Evolutionary conservation across 2,329 filamentous ascomycete genomes (phyloP), one percentile per base, ranked within the genome.

Genomic region (Metarhizium album): DNA sequence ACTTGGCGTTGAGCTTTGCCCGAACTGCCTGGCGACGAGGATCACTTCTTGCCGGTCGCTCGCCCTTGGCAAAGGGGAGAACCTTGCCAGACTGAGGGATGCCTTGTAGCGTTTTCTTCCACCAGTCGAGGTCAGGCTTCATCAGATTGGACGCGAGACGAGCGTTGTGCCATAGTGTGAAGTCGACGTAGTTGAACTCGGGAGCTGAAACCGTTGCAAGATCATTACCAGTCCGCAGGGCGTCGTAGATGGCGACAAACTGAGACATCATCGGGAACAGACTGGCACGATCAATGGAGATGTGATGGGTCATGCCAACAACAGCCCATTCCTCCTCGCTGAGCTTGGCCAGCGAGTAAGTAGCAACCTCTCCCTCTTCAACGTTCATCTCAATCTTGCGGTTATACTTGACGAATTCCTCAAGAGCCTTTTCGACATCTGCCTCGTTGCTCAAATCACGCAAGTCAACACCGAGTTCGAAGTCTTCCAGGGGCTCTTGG

Each of bases 161-260:
- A 14, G 57, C 57, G 31, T 60, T 59, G 55, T 60, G 59, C 59
- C 59, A 60, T 7, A 58, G 53, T 11, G 56, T 59, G 37, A 60
- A 60, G 52, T 60, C 57, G 45, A 55, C 54, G 20, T 60, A 60
- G 46, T 52, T 53, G 40, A 60, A 56, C 31, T 55, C 52, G 2
- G 58, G 58, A n/a, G 52, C 47, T 11, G 59, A 55, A 9, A 60
- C 53, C 2, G 54, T 57, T 4, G 50, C 48, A 9, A 59, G 53
- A 22, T 59, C 57, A 46, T 53, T 57, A n/a, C 51, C 52, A 3
- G 50, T 35, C 4, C 52, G 42, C 16, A 58, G 46, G 22, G 57
- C 54, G 52, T 60, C 58, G 37, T 60, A 60, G 3, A 59, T 46
- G 20, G 50, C 53, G 29, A 57, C 53, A 29, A 59, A 59, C 50